Base-by-base conservation (phyloP, 352 stramenopile species). In the Plasmopara muralis region DNA sequence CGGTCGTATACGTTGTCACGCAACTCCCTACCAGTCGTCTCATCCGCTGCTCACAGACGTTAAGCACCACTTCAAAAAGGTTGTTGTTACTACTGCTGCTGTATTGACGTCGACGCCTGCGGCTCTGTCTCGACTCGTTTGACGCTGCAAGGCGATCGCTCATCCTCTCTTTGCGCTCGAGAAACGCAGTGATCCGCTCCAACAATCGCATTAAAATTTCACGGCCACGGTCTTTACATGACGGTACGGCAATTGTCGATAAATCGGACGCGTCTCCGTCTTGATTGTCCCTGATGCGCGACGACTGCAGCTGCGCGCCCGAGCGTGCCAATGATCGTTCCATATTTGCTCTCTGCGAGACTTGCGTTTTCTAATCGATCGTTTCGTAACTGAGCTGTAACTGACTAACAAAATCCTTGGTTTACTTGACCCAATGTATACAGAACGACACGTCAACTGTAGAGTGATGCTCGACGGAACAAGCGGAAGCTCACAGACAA, bases 1-100 rank as follows among this genome's bases (percentile, higher is more conserved):
- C n/a, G n/a, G n/a, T n/a, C n/a, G n/a, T n/a, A n/a, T n/a, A n/a
- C 20, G 20, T 25, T 25, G 20, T 25, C 20, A 25, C 20, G 20
- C 20, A 25, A 25, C 20, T 25, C 3, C 20, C 51, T 51, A 65
- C 53, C 9, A 85, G 57, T 1, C 55, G 58, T 28, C 67, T 55
- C 50, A 83, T 75, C 38, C 77, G 72, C 28, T 74, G 52, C 44
- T 85, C 72, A 43, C 74, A 87, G 14, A 85, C 74, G 15, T 67
- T 63, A 10, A 72, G 58, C 7, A 87, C 65, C 9, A 74, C 64
- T 13, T 70, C 54, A 16, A 85, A 82, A 41, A 83, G 46, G 15
- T 74, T 70, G 44, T 66, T 35, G 4, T 35, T 35, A 48, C 34
- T 64, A 46, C 42, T 43, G 52, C 34, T 64, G 50, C 42, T 43